Evolutionary conservation across 257 asterid genomes (phyloP).

Genomic region (Coffea eugenioides): DNA sequence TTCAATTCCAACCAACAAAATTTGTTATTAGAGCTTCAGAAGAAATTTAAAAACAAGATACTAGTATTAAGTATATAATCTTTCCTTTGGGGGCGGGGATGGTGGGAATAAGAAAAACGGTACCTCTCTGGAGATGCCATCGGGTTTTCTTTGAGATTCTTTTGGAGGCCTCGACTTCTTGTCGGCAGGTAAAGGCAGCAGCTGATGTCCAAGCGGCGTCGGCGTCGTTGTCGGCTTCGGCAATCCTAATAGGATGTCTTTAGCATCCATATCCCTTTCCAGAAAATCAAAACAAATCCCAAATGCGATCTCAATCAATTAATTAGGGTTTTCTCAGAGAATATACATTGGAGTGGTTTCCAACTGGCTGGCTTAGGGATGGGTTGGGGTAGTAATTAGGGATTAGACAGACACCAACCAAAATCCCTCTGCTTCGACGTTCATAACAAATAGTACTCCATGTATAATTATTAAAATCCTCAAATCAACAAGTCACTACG

Average conservation of each 20-base stretch:
- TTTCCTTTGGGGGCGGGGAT: not conserved
- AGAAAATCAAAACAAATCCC: not conserved
- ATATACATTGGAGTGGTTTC: no score
- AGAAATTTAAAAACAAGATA: not conserved
- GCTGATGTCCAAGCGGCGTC: conserved; percentile 10
- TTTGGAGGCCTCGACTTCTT: conserved; percentile 86
- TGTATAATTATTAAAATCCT: no score
- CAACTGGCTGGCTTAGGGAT: no score
- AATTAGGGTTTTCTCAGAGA: conserved; percentile 17
- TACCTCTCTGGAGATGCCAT: conserved; percentile 97
- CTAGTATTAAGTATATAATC: no score
- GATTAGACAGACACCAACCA: no score
- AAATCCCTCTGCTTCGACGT: no score
- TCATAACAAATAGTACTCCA: no score
- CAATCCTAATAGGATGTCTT: conserved; percentile 84
- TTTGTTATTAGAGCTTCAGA: no score
- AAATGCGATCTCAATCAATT: not conserved
- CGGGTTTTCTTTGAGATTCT: conserved; percentile 97
- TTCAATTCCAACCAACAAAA: conserved; percentile 18
- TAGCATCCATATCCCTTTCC: conserved; percentile 67
- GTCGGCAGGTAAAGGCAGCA: conserved; percentile 45
- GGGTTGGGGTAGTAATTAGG: no score
- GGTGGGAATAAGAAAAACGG: not conserved
- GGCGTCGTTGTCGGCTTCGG: conserved; percentile 43
- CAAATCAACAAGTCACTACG: no score